phyloP scores from a whole-genome alignment of 2,329 filamentous ascomycete species.

The Aspergillus terreus region DNA sequence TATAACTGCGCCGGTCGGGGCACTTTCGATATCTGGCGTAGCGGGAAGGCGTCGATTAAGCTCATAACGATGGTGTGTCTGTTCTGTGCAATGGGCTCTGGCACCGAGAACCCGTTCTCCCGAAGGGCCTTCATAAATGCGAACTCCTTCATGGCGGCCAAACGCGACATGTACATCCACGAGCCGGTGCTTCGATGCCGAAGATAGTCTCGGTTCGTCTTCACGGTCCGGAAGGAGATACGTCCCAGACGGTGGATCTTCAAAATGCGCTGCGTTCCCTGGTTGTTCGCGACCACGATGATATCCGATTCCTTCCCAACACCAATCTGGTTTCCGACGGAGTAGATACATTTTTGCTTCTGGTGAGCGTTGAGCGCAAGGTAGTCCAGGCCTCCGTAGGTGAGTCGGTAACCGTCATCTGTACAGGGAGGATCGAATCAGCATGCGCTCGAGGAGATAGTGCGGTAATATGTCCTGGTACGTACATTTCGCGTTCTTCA shows the following conservation, averaged over 20 bases:
- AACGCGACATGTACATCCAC: conserved; percentile 96
- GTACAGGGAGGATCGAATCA: conserved; percentile 2
- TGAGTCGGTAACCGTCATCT: conserved; percentile 92
- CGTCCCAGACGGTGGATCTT: conserved; percentile 95
- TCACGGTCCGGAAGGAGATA: conserved; percentile 95
- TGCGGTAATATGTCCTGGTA: background rate
- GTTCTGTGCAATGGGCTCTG: conserved; percentile 81
- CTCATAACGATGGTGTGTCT: conserved; percentile 96
- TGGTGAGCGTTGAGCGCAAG: conserved; percentile 90
- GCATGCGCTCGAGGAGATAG: background rate
- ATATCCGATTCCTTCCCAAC: conserved; percentile 98
- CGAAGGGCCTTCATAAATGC: conserved; percentile 87
- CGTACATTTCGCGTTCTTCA: conserved; percentile 85
- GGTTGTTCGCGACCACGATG: conserved; percentile 80
- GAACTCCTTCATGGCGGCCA: conserved; percentile 91
- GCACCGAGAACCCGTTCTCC: conserved; percentile 84
- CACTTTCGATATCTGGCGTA: conserved; percentile 81
- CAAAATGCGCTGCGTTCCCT: conserved; percentile 73
- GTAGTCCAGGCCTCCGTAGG: conserved; percentile 95
- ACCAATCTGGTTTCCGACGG: conserved; percentile 88
- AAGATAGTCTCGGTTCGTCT: conserved; percentile 92
- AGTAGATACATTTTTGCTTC: conserved; percentile 76
- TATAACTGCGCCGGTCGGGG: conserved; percentile 84
- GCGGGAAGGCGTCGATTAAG: conserved; percentile 84
- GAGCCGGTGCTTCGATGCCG: conserved; percentile 74